Percentiles rank a stretch among this genome's conserved stretches.
phyloP scores from a whole-genome alignment of 495 filamentous ascomycete species.

The Darksidea phi region DNA sequence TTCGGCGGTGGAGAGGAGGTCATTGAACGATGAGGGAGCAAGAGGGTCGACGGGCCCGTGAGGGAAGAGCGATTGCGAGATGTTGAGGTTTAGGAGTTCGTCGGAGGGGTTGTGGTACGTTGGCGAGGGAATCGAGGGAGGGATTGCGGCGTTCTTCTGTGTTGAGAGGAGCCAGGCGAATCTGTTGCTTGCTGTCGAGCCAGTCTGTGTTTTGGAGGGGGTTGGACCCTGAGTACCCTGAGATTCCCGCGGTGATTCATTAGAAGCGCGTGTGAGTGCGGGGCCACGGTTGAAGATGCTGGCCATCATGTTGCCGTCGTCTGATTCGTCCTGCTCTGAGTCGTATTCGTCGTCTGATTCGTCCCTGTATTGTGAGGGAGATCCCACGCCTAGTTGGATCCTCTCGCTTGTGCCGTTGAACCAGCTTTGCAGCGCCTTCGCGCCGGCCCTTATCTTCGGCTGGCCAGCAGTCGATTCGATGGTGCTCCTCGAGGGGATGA shows the following conservation, averaged over 20 bases:
- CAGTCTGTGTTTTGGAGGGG: conserved; percentile 8
- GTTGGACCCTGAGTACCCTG: neutral
- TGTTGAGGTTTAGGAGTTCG: conserved; percentile 64
- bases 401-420: conserved; percentile 36
- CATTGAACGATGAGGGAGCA: conserved; percentile 67
- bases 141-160: conserved; percentile 21
- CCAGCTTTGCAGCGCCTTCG: conserved; percentile 26
- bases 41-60: conserved; percentile 53
- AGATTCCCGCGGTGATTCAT: neutral
- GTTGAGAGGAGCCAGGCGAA: conserved; percentile 34
- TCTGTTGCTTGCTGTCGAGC: conserved; percentile 14
- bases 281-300: conserved; percentile 27
- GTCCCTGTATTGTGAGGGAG: conserved; percentile 8
- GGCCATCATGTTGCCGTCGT: conserved; percentile 26
- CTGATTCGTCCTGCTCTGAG: conserved; percentile 20
- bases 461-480: conserved; percentile 23
- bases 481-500: conserved; percentile 28
- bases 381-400: conserved; percentile 24
- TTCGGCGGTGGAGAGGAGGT: conserved; percentile 66
- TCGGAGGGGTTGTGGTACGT: conserved; percentile 49
- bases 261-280: conserved; percentile 15
- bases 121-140: conserved; percentile 57
- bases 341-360: conserved; percentile 24
- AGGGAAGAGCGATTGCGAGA: conserved; percentile 63
- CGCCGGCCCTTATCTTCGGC: conserved; percentile 27